Evolutionary conservation across 805 yeast genomes (phyloP), one percentile per base, ranked within the genome.

Genomic region (Candida krabiensis): DNA sequence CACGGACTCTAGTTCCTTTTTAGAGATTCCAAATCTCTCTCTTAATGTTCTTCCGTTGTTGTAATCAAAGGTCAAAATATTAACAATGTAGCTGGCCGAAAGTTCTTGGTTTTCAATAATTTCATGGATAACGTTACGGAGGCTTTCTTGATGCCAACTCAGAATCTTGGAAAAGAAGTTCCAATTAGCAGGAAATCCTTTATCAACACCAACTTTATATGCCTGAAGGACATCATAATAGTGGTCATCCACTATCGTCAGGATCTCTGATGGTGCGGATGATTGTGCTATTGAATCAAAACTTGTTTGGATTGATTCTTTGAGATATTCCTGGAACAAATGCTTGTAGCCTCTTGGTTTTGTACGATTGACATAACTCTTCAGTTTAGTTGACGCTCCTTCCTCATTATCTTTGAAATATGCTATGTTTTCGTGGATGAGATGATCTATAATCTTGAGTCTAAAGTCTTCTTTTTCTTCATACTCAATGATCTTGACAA

Each of bases 401-500:
- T 38, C 41, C n/a, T 40, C 47, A 8, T 29, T 30, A 7, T 33
- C 33, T 16, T 32, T 36, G 29, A 43, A 28, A 26, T 29, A 39
- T 9, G 40, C 37, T 15, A 43, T 42, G 21, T 42, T 41, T 15
- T 47, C 45, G 17, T 23, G 18, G 17, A 40, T 37, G 14, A 44
- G 34, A 16, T 41, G 38, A 13, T 41, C 28, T 28, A 38, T 30
- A 24, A 43, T 31, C 40, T 65, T 54, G 33, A 60, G 61, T 36
- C 81, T 79, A 43, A 80, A 60, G 54, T 93, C 99, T 53, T 86
- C 88, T 19, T 74, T 69, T 47, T 84, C 86, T 60, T 93, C 99
- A 46, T 67, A 71, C 46, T 89, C 95, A 29, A 93, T 70, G 13
- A 93, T 76, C 47, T 87, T 85, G 28, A 88, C 80, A 32, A 85